Evolutionary conservation across 2,329 filamentous ascomycete species (phyloP).

Genomic region (Fusarium tjaetaba): DNA sequence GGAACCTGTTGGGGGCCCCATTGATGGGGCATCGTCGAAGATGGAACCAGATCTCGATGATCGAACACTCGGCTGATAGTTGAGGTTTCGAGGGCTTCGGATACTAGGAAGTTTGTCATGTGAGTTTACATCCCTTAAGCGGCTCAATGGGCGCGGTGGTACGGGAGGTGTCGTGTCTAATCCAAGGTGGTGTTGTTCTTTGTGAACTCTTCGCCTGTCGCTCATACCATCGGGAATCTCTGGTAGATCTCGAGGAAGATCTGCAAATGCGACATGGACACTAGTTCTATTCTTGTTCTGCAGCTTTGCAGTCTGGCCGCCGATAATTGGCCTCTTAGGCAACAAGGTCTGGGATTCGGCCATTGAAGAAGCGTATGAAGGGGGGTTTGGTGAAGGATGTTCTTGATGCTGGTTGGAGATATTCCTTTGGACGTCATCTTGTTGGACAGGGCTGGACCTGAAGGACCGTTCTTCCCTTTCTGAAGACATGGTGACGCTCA

Average conservation of each 20-base stretch:
- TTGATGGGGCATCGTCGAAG: constrained; percentile 65
- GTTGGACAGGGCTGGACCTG: constrained; percentile 1
- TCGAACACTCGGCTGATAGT: constrained; percentile 64
- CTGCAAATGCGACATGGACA: constrained; percentile 44
- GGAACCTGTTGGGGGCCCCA: constrained; percentile 71
- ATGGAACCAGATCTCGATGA: constrained; percentile 62
- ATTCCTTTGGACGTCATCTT: constrained; percentile 9
- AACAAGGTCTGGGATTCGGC: constrained; percentile 20
- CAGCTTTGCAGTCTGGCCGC: constrained; percentile 59
- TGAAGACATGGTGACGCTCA: constrained; percentile 19
- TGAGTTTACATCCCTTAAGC: constrained; percentile 52
- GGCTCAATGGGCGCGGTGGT: constrained; percentile 27
- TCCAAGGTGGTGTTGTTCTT: constrained; percentile 40
- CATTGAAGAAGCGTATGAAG: constrained; percentile 17
- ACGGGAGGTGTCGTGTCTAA: constrained; percentile 26
- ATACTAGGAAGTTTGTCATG: constrained; percentile 54
- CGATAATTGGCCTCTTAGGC: constrained; percentile 30
- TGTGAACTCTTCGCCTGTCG: constrained; percentile 49
- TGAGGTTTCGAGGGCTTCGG: constrained; percentile 50
- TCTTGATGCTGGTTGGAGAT: constrained; percentile 1
- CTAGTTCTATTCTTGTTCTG: constrained; percentile 53
- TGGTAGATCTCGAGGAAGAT: constrained; percentile 56
- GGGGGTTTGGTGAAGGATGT: constrained; percentile 13
- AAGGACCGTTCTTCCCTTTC: constrained; percentile 1
- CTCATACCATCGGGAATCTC: constrained; percentile 61